Base-by-base conservation (phyloP, 805 yeast species). In the Starmera quercuum region DNA sequence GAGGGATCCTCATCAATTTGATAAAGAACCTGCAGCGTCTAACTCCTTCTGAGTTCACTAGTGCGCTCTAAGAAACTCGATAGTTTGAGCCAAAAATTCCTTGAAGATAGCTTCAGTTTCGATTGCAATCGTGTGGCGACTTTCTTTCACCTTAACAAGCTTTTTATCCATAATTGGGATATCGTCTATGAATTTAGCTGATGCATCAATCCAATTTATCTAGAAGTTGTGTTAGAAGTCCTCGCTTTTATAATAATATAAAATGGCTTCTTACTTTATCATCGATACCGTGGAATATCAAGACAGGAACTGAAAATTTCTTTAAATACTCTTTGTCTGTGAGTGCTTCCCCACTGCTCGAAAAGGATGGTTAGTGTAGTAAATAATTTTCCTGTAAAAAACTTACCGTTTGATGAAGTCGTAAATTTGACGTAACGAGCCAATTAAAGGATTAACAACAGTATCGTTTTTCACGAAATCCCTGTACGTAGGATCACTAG, bases 201-300 rank as follows among this genome's bases (percentile, higher is more conserved):
- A 44, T 1, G 43, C 49, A 11, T 37, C 41, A 7, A 42, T 40
- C 33, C 61, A 74, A 51, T 80, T 83, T 44, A 83, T 65, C 85
- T 62, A n/a, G n/a, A 16, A 8, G 12, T 10, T 8, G 37, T 35
- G 37, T 32, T 24, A 14, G 21, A 15, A 14, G 25, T 11, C 11
- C 2, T 7, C 16, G 13, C 3, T 8, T n/a, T 9, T 18, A 13
- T 20, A n/a, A 10, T 12, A n/a, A 5, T 70, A 75, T 13, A 57
- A 71, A 51, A 78, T 79, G 44, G 81, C 67, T 24, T n/a, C n/a
- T n/a, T n/a, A n/a, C n/a, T n/a, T 65, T 56, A 51, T 83, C 94
- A n/a, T 54, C 58, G 7, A 63, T 59, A 20, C 90, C 87, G 51
- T 82, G 90, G 28, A 73, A 44, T 9, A 83, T 57, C 20, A 78